Evolutionary conservation across 768 basidiomycete species (phyloP).

Genomic region (Obba rivulosa): DNA sequence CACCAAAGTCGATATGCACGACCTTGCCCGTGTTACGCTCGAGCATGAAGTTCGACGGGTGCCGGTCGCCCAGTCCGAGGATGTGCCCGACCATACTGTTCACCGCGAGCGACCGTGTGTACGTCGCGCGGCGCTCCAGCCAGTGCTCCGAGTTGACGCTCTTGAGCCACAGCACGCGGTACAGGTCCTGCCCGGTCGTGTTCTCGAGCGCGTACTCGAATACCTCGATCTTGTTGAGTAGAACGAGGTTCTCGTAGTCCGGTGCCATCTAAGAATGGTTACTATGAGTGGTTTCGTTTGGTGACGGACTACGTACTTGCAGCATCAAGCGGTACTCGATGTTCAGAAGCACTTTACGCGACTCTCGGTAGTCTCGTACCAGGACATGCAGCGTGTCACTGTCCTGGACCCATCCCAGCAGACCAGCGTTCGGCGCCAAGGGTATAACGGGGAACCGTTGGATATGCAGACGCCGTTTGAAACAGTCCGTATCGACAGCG

Average conservation of each 20-base stretch:
- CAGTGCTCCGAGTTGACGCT: constrained; percentile 94
- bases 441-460: constrained; percentile 92
- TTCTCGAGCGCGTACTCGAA: constrained; percentile 99
- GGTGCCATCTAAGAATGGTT: constrained; percentile 80
- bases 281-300: constrained; percentile 6
- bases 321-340: constrained; percentile 99
- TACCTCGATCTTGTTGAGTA: constrained; percentile 97
- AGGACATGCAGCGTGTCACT: constrained; percentile 95
- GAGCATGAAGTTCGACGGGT: constrained; percentile 91
- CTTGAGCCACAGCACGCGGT: constrained; percentile 95
- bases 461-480: constrained; percentile 93
- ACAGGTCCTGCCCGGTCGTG: constrained; percentile 96
- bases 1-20: constrained; percentile 96
- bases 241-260: constrained; percentile 90
- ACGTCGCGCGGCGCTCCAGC: constrained; percentile 93
- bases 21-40: constrained; percentile 91
- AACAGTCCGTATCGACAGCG: constrained; percentile 88
- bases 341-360: constrained; percentile 92
- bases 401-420: constrained; percentile 93
- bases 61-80: constrained; percentile 93
- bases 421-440: constrained; percentile 90
- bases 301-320: constrained; percentile 47
- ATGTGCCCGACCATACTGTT: constrained; percentile 99
- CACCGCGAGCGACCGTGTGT: constrained; percentile 91
- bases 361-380: constrained; percentile 93